Percentiles rank a stretch among this genome's conserved stretches.
These are phyloP conservation scores for Penicillium bovifimosum DNA, from an alignment of 495 filamentous ascomycete species.

Conservation along the genomic window DNA sequence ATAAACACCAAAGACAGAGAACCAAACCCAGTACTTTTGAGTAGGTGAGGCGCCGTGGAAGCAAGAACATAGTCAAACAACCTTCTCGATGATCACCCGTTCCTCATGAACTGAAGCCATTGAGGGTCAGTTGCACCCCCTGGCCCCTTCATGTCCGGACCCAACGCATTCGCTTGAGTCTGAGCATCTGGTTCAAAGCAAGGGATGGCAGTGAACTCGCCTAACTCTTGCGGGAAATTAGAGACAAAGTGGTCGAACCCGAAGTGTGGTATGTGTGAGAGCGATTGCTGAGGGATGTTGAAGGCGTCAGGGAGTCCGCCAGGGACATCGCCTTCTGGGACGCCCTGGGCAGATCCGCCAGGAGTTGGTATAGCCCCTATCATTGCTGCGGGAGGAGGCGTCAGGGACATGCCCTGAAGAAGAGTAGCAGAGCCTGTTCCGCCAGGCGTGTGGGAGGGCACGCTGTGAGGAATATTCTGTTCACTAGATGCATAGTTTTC, in stretches of 20 bases:
- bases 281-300: slow-evolving; percentile 24
- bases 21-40: not conserved
- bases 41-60: not conserved
- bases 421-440: slow-evolving; percentile 7
- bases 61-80: not conserved
- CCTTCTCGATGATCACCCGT: slow-evolving; percentile 8
- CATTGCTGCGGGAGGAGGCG: slow-evolving; percentile 12
- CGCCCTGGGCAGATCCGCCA: slow-evolving; percentile 9
- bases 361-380: slow-evolving; percentile 8
- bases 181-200: slow-evolving; percentile 41
- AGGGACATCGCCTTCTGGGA: slow-evolving; percentile 20
- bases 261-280: slow-evolving; percentile 36
- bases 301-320: slow-evolving; percentile 29
- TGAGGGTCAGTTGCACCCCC: slow-evolving; percentile 22
- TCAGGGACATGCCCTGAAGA: slow-evolving; percentile 12
- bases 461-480: slow-evolving; percentile 13
- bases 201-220: slow-evolving; percentile 44
- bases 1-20: not conserved
- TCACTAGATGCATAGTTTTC: slow-evolving; percentile 16
- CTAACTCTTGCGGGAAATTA: slow-evolving; percentile 43
- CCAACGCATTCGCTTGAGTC: slow-evolving; percentile 12
- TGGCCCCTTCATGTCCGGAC: slow-evolving; percentile 25
- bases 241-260: slow-evolving; percentile 45
- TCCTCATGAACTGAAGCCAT: slow-evolving; percentile 41
- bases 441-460: slow-evolving; percentile 8